Evolutionary conservation across 306 rosid species (phyloP).

Genomic region (Rubus idaeus): DNA sequence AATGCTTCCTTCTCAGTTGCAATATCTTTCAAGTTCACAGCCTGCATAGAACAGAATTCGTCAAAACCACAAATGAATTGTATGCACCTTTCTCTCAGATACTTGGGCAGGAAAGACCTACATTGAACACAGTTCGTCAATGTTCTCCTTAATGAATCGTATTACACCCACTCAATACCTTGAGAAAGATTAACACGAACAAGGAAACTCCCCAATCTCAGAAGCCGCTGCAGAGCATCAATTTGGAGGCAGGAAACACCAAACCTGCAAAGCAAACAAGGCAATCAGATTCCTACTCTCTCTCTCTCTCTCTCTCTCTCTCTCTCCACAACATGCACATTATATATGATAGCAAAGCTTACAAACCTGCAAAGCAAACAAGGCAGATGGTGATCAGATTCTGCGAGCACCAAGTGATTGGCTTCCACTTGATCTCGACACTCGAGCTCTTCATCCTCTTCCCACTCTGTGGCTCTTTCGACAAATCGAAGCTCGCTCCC

Average conservation of each 20-base stretch:
- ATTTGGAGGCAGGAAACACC: slow-evolving; percentile 57
- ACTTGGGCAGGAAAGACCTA: not conserved
- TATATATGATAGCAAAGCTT: not conserved
- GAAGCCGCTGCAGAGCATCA: slow-evolving; percentile 55
- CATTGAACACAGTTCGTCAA: not conserved
- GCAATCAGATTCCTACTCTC: slow-evolving; percentile 6
- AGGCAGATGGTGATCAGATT: slow-evolving; percentile 50
- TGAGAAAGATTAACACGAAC: not conserved
- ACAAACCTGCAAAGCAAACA: slow-evolving; percentile 59
- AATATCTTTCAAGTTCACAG: not conserved
- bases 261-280: slow-evolving; percentile 67
- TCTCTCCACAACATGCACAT: not conserved
- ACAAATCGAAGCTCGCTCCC: slow-evolving; percentile 81
- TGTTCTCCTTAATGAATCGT: not conserved
- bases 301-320: no score
- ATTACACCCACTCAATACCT: not conserved
- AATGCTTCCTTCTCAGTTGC: not conserved
- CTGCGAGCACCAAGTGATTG: slow-evolving; percentile 49
- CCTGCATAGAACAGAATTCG: not conserved
- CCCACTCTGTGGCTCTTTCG: slow-evolving; percentile 55
- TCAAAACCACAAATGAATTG: not conserved
- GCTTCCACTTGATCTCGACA: slow-evolving; percentile 83
- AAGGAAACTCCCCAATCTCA: slow-evolving; percentile 21
- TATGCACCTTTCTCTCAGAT: not conserved
- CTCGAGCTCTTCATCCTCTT: slow-evolving; percentile 90